Percentiles rank a stretch among this genome's conserved stretches.
phyloP scores from a whole-genome alignment of 176 grass and related monocot species.

The Saccharum spontaneum region DNA sequence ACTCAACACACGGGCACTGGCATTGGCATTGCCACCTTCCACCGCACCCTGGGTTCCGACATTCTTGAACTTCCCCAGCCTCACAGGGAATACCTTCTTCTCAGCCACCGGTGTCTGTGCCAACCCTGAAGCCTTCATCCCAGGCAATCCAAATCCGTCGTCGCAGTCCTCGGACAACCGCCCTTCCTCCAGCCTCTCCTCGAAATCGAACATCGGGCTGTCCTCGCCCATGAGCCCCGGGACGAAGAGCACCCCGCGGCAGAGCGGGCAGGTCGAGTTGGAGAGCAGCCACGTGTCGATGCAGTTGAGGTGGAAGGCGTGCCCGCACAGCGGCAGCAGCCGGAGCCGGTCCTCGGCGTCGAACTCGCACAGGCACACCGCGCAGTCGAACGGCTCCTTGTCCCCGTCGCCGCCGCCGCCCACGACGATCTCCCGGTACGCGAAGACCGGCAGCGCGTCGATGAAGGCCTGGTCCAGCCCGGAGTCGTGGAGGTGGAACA shows the following conservation, averaged over 20 bases:
- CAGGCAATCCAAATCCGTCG: slow-evolving; percentile 29
- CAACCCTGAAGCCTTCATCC: slow-evolving; percentile 9
- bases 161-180: slow-evolving; percentile 31
- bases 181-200: slow-evolving; percentile 51
- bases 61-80: slow-evolving; percentile 88
- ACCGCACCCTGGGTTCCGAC: slow-evolving; percentile 45
- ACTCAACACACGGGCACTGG: slow-evolving; percentile 23
- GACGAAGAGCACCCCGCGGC: slow-evolving; percentile 64
- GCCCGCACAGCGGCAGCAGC: slow-evolving; percentile 76
- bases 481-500: slow-evolving; percentile 92
- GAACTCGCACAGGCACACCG: slow-evolving; percentile 90
- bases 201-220: slow-evolving; percentile 56
- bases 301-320: slow-evolving; percentile 87
- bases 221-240: slow-evolving; percentile 44
- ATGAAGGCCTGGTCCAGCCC: slow-evolving; percentile 88
- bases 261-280: slow-evolving; percentile 95
- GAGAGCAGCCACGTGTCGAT: slow-evolving; percentile 95
- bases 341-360: slow-evolving; percentile 64
- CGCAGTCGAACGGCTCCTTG: slow-evolving; percentile 96
- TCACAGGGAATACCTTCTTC: slow-evolving; percentile 74
- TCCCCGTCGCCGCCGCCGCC: slow-evolving; percentile 49
- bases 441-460: slow-evolving; percentile 88
- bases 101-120: slow-evolving; percentile 42
- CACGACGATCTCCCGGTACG: slow-evolving; percentile 71
- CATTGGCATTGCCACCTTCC: slow-evolving; percentile 36